Base-by-base conservation (phyloP, 768 basidiomycete genomes). In the Mycena albidolilacea region DNA sequence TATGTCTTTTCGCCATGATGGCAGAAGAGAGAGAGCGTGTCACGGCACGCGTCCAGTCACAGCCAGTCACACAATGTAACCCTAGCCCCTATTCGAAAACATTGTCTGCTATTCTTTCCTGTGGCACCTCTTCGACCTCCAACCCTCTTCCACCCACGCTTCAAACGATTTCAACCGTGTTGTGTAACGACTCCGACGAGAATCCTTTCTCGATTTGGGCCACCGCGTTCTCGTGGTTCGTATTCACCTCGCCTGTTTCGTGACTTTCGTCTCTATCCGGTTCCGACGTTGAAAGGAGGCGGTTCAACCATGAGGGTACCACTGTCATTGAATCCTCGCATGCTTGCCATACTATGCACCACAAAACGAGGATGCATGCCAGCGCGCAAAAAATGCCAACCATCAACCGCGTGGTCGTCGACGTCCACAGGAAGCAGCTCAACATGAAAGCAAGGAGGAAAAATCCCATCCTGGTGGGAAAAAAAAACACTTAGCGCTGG, bases 401-500 rank as follows among this genome's bases (percentile, higher is more conserved):
- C 7, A 81, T 73, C 10, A 81, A 52, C 30, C 80, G 83, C 19
- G 82, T 79, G n/a, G 68, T 23, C 7, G 69, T 55, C 2, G 60
- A 77, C 38, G 81, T 81, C 1, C 46, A 35, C 5, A 70, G 5
- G 69, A 86, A 83, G 73, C 81, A 83, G 44, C 77, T 64, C 52
- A 81, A 59, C 7, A 66, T 70, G 60, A 87, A 79, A 0, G 83
- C 79, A 0, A 52, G 30, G 3, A 84, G 48, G 76, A 87, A 86
- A 5, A 80, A 76, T 2, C 82, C 67, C 71, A 85, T 76, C 19
- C 85, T 87, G 46, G 11, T 19, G 12, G 30, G 30, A 3, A 30
- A 30, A 30, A 30, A 30, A 30, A 61, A 14, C 14, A 15, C 14
- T 57, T 5, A 58, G 37, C 35, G 11, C 23, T 43, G n/a, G 17